Evolutionary conservation across 106 monocot species (phyloP), one percentile per base, ranked within the genome.

Genomic region (Ottelia alismoides): DNA sequence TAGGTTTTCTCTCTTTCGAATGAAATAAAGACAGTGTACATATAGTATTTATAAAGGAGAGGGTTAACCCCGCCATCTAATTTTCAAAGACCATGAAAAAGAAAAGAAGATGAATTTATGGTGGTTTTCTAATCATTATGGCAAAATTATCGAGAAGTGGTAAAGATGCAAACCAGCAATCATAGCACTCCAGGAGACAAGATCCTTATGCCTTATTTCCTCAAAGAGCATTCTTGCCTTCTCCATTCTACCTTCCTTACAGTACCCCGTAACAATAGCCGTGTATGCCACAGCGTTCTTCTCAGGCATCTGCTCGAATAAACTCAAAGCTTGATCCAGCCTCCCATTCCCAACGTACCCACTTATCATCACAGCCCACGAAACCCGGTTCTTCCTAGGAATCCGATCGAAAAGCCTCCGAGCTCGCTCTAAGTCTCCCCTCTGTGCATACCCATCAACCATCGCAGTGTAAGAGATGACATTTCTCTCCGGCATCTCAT

Each of bases 301-400:
- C 10, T 26, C 58, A 25, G 58, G 58, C 58, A 59, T 59, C 45
- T 45, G 58, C 26, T 2, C 3, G 17, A 45, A 59, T 2, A 59
- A 11, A 7, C 5, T 45, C 27, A 22, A 25, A 1, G 58, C 58
- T 23, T 59, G 45, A 18, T 59, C 58, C 12, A 59, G 1, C 58
- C 26, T 17, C 7, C n/a, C 44, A 25, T 59, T 59, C 58, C 46
- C 44, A 1, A 45, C 58, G n/a, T 59, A 59, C 40, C 58, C 58
- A 59, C 32, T 59, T 23, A 59, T 59, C 58, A 59, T 59, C 25
- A 59, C 58, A 22, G 58, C 45, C 58, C 58, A 59, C 0, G 58
- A 59, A 45, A 59, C 25, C 17, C 45, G 20, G 19, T 59, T 59
- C 31, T 32, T 57, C 45, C 6, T 45, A 16, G 6, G 40, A 18